phyloP scores from a whole-genome alignment of 176 grass and related monocot species.

The Luzula sylvatica region DNA sequence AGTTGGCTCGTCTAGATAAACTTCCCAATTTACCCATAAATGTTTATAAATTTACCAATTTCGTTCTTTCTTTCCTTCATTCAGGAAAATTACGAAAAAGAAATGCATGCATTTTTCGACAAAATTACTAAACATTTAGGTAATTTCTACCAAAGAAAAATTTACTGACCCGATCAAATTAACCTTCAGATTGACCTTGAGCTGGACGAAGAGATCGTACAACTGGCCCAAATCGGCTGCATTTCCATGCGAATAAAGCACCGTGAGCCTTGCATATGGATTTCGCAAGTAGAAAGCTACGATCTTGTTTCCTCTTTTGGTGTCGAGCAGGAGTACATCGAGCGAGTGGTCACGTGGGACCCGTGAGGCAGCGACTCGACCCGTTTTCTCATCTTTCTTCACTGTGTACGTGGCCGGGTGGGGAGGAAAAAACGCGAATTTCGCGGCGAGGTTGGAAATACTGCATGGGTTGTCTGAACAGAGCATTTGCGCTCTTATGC shows the following conservation, averaged over 20 bases:
- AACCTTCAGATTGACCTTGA: slow-evolving; percentile 99
- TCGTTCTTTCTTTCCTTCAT: no score
- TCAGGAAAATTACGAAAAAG: no score
- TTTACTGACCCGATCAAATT: slow-evolving; percentile 98
- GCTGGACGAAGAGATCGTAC: slow-evolving; percentile 98
- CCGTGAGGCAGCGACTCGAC: slow-evolving; percentile 62
- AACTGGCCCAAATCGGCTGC: slow-evolving; percentile 94
- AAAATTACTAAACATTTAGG: slow-evolving; percentile 10
- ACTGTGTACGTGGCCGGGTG: slow-evolving; percentile 82
- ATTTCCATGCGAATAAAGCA: slow-evolving; percentile 98
- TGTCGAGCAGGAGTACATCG: slow-evolving; percentile 76
- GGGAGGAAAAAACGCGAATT: slow-evolving; percentile 99
- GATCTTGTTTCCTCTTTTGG: slow-evolving; percentile 64
- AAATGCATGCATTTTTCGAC: background rate
- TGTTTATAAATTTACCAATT: no score
- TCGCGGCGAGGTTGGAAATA: slow-evolving; percentile 97
- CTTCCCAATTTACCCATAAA: no score
- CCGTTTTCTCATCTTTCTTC: slow-evolving; percentile 58
- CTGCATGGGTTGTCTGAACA: slow-evolving; percentile 42
- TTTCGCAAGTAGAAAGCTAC: slow-evolving; percentile 91
- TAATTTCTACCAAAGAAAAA: slow-evolving; percentile 14
- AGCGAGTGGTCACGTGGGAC: slow-evolving; percentile 68
- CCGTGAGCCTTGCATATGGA: slow-evolving; percentile 67
- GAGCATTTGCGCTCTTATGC: slow-evolving; percentile 14
- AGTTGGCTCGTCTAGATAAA: no score